Evolutionary conservation across 164 flowering plant species (phyloP).

Genomic region (Vitis cinerea): DNA sequence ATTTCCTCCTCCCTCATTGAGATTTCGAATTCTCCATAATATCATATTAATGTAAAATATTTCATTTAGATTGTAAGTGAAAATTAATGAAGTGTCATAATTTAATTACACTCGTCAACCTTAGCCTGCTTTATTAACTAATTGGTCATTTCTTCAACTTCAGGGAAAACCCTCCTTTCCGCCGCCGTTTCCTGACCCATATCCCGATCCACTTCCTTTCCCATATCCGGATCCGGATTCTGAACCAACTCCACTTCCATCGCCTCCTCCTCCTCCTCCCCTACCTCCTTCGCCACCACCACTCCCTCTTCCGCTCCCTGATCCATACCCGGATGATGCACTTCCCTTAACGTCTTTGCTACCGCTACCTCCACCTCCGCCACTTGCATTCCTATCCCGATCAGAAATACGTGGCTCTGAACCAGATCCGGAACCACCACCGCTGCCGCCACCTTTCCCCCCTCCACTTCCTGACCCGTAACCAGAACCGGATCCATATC

Average conservation of each 20-base stretch:
- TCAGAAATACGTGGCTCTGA: constrained; percentile 12
- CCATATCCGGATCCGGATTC: constrained; percentile 10
- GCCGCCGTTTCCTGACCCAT: too few relatives aligned
- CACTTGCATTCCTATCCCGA: constrained; percentile 7
- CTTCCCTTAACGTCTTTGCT: too few relatives aligned
- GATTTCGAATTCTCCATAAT: too few relatives aligned
- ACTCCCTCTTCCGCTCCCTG: constrained; percentile 16
- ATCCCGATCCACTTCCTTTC: not conserved
- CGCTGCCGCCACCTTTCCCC: constrained; percentile 17
- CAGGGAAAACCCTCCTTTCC: too few relatives aligned
- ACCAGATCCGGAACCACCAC: constrained; percentile 16
- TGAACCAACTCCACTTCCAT: constrained; percentile 15
- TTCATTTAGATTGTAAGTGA: too few relatives aligned
- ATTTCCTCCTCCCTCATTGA: too few relatives aligned
- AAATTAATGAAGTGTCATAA: too few relatives aligned
- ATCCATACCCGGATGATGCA: constrained; percentile 7
- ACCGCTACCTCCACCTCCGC: constrained; percentile 11
- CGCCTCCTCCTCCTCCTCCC: not conserved
- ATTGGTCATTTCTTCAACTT: too few relatives aligned
- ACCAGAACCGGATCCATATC: constrained; percentile 21
- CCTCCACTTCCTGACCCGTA: constrained; percentile 16
- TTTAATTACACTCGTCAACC: too few relatives aligned
- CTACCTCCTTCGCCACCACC: too few relatives aligned
- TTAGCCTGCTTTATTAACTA: too few relatives aligned
- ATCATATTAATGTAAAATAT: too few relatives aligned